Evolutionary conservation across 495 filamentous ascomycete genomes (phyloP).

Genomic region (Aspergillus ellipticus): DNA sequence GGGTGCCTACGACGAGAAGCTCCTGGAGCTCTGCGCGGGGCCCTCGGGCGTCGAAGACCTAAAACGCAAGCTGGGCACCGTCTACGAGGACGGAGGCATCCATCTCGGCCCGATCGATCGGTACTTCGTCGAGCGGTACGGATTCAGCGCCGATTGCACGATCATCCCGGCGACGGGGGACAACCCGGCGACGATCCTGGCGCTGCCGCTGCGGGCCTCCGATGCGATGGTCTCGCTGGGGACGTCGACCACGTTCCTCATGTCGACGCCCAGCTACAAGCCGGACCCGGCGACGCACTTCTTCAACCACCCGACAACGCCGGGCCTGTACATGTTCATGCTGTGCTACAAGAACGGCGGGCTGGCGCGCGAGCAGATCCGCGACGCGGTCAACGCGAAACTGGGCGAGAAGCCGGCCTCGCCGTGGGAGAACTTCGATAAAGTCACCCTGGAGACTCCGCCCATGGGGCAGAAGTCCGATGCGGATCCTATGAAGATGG

Average conservation of each 20-base stretch:
- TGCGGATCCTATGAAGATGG: conserved; percentile 67
- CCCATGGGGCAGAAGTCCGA: conserved; percentile 57
- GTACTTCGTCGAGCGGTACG: conserved; percentile 76
- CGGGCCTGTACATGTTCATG: conserved; percentile 95
- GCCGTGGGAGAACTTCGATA: conserved; percentile 76
- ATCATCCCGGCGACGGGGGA: conserved; percentile 90
- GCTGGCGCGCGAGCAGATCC: conserved; percentile 72
- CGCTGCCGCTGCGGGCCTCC: conserved; percentile 75
- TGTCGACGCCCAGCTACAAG: conserved; percentile 86
- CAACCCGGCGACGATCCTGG: conserved; percentile 92
- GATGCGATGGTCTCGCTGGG: conserved; percentile 94
- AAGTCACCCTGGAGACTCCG: conserved; percentile 56
- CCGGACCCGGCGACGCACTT: conserved; percentile 85
- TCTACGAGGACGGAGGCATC: conserved; percentile 74
- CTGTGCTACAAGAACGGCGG: conserved; percentile 99
- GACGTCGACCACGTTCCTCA: conserved; percentile 94
- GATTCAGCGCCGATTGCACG: conserved; percentile 69
- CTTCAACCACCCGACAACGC: conserved; percentile 83
- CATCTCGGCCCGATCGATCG: conserved; percentile 66
- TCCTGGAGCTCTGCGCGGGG: conserved; percentile 75
- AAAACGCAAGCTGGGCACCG: conserved; percentile 72
- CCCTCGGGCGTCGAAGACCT: conserved; percentile 62
- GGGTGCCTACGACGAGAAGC: conserved; percentile 65
- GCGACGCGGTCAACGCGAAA: conserved; percentile 39
- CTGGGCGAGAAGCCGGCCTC: conserved; percentile 38